phyloP scores from a whole-genome alignment of 2,329 filamentous ascomycete genomes.

The Penicillium psychrosexuale region DNA sequence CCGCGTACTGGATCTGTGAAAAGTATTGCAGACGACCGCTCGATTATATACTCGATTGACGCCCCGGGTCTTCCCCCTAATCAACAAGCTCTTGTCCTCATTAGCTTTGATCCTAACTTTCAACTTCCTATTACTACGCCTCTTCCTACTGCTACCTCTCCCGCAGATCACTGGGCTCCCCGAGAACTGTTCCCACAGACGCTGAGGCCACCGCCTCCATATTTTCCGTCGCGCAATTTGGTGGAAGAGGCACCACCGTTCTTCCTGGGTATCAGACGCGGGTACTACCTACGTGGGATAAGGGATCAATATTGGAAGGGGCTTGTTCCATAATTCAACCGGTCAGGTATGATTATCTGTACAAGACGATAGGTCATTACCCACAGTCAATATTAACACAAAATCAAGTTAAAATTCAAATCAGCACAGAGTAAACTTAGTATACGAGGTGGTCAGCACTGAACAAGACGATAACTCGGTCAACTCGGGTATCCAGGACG shows the following conservation, averaged over 20 bases:
- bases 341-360: not conserved
- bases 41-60: conserved; percentile 41
- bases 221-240: not conserved
- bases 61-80: conserved; percentile 19
- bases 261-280: conserved; percentile 16
- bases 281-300: conserved; percentile 19
- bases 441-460: not conserved
- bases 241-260: conserved; percentile 13
- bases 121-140: conserved; percentile 21
- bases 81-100: conserved; percentile 36
- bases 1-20: conserved; percentile 32
- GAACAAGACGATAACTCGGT: not conserved
- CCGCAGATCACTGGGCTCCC: not conserved
- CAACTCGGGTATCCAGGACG: not conserved
- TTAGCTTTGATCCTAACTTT: conserved; percentile 42
- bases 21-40: conserved; percentile 40
- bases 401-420: not conserved
- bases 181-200: not conserved
- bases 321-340: not conserved
- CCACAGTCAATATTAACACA: not conserved
- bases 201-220: not conserved
- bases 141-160: not conserved
- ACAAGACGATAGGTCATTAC: not conserved
- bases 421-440: not conserved
- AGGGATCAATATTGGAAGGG: not conserved